These are phyloP conservation scores for Kuraishia cidri DNA, from an alignment of 805 yeast species.

Conservation along the genomic window DNA sequence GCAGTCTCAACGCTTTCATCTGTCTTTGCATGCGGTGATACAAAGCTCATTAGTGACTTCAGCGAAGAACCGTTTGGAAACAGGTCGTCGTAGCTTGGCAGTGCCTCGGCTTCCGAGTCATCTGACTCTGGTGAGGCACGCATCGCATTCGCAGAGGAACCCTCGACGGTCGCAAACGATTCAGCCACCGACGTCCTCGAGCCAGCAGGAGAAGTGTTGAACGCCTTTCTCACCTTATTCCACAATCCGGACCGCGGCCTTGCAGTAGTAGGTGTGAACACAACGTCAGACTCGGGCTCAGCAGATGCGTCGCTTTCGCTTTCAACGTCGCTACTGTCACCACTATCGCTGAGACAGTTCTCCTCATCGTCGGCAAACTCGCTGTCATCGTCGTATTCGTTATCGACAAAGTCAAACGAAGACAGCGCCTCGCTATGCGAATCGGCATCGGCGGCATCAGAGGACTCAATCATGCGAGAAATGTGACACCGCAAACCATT, in stretches of 20 bases:
- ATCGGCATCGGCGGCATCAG: conserved; percentile 5
- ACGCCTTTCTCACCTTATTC: conserved; percentile 21
- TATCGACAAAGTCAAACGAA: conserved; percentile 5
- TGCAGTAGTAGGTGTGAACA: no score
- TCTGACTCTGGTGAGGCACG: conserved; percentile 1
- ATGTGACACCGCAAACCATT: conserved; percentile 13
- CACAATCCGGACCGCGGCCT: no score
- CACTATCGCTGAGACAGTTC: conserved; percentile 1
- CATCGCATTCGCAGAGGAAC: conserved; percentile 2
- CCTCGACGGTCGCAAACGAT: no score
- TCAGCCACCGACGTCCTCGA: no score
- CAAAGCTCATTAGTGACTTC: conserved; percentile 17
- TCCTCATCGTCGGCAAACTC: conserved; percentile 5
- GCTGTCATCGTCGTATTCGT: conserved; percentile 8
- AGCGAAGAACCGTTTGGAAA: conserved; percentile 43
- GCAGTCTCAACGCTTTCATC: no score
- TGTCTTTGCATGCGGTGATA: background rate
- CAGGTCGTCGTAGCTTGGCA: conserved; percentile 71
- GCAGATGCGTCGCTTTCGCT: conserved; percentile 11
- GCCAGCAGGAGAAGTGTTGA: conserved; percentile 6
- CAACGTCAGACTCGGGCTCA: no score
- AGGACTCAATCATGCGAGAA: conserved; percentile 6
- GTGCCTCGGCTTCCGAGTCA: conserved; percentile 24
- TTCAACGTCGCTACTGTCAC: conserved; percentile 1
- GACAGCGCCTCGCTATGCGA: conserved; percentile 4